phyloP scores from a whole-genome alignment of 345 rosid genomes.

The Euphorbia lathyris region DNA sequence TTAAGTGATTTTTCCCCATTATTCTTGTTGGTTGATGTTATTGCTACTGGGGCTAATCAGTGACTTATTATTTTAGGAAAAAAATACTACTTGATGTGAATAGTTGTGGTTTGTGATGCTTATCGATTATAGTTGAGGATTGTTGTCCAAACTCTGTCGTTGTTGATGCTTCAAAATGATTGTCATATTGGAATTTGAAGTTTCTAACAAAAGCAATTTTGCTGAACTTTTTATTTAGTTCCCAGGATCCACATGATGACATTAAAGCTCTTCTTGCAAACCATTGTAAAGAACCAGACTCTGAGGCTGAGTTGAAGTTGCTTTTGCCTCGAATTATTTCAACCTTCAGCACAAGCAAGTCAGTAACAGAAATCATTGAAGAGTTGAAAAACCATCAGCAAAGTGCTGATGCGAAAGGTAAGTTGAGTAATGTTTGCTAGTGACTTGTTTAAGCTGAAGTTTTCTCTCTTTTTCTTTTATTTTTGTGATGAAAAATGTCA shows the following conservation, averaged over 20 bases:
- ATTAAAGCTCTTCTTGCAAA: constrained; percentile 50
- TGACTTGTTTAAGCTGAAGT: neutral
- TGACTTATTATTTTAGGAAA: neutral
- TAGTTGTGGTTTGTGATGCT: neutral
- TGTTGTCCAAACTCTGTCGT: neutral
- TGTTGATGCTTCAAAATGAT: neutral
- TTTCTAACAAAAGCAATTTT: neutral
- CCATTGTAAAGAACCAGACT: constrained; percentile 51
- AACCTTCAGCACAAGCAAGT: constrained; percentile 54
- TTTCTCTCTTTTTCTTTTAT: neutral
- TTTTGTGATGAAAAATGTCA: neutral
- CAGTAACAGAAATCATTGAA: constrained; percentile 61
- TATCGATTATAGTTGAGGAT: neutral
- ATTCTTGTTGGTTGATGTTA: constrained; percentile 4
- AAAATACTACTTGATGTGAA: neutral
- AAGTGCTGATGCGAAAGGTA: constrained; percentile 63
- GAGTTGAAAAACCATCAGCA: constrained; percentile 63
- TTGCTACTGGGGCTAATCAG: neutral
- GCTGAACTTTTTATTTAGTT: constrained; percentile 39
- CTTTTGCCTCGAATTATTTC: constrained; percentile 70
- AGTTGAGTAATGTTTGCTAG: constrained; percentile 8
- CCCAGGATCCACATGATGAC: constrained; percentile 63
- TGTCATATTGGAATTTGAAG: neutral
- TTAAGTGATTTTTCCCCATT: neutral
- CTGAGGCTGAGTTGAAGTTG: constrained; percentile 54